A percentile compares a stretch with the other conserved stretches of the same genome.
phyloP scores from a whole-genome alignment of 345 rosid genomes.

The Laguncularia racemosa region DNA sequence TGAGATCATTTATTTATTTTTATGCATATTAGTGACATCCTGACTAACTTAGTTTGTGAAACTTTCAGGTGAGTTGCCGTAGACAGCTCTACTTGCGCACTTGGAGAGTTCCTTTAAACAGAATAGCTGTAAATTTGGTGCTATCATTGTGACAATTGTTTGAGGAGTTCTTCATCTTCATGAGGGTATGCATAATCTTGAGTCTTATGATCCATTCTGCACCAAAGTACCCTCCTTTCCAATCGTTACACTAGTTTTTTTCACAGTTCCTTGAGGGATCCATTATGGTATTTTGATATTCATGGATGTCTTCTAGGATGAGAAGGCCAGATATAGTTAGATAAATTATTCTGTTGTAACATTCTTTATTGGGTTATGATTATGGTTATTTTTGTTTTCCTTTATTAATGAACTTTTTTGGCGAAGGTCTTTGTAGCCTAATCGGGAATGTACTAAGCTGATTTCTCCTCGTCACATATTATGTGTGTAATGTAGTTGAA shows the following conservation, averaged over 20 bases:
- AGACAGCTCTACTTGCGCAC: slow-evolving; percentile 68
- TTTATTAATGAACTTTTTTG: neutral
- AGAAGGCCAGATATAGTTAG: too few species aligned
- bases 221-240: too few species aligned
- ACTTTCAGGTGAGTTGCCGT: slow-evolving; percentile 57
- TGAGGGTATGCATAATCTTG: slow-evolving; percentile 10
- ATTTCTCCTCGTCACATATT: too few species aligned
- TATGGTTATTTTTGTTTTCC: slow-evolving; percentile 4
- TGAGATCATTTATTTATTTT: slow-evolving; percentile 1
- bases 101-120: slow-evolving; percentile 70
- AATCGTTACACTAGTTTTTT: neutral
- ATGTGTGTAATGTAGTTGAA: too few species aligned
- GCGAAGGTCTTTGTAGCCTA: too few species aligned
- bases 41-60: neutral
- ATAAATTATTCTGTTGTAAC: too few species aligned
- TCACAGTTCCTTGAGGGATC: too few species aligned
- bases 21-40: neutral
- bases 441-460: too few species aligned
- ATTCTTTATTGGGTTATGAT: too few species aligned
- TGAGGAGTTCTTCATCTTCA: slow-evolving; percentile 23
- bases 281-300: too few species aligned
- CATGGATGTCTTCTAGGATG: too few species aligned
- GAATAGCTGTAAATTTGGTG: slow-evolving; percentile 50
- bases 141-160: slow-evolving; percentile 77
- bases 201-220: too few species aligned